These are phyloP conservation scores for Aureobasidium sp. DNA, from an alignment of 2,329 filamentous ascomycete genomes.

Conservation along the genomic window DNA sequence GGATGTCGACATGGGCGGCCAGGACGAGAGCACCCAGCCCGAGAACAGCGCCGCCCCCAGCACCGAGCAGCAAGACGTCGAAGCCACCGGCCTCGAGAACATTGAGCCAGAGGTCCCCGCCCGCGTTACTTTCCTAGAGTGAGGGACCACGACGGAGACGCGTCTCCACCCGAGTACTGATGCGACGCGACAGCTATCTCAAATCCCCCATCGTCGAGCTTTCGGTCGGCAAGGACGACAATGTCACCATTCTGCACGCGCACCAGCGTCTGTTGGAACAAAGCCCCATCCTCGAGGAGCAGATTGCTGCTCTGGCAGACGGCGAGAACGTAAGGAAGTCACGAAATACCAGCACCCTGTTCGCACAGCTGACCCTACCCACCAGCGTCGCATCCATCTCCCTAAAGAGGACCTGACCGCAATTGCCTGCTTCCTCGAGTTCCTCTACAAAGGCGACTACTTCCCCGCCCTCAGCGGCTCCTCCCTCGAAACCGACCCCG, in stretches of 20 bases:
- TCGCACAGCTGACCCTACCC: not conserved
- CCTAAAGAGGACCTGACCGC: constrained; percentile 60
- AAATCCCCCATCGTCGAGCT: constrained; percentile 41
- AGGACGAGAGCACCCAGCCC: constrained; percentile 15
- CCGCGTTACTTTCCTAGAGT: constrained; percentile 39
- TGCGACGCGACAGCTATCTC: constrained; percentile 32
- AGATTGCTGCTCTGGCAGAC: not conserved
- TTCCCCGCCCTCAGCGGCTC: constrained; percentile 58
- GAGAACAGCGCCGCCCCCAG: constrained; percentile 17
- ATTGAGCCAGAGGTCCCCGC: constrained; percentile 34
- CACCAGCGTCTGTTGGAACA: constrained; percentile 68
- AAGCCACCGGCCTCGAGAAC: constrained; percentile 31
- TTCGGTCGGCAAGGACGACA: constrained; percentile 42
- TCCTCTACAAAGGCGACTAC: constrained; percentile 78
- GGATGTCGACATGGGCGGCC: constrained; percentile 44
- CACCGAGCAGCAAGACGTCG: constrained; percentile 19
- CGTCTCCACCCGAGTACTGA: not conserved
- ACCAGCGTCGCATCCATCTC: constrained; percentile 56
- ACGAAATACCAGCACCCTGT: no score
- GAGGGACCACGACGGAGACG: constrained; percentile 16
- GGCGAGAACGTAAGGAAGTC: constrained; percentile 49
- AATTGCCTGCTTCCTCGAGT: constrained; percentile 72
- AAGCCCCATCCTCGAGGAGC: constrained; percentile 64
- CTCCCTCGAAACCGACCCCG: constrained; percentile 59
- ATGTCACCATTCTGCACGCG: constrained; percentile 58